phyloP scores from a whole-genome alignment of 805 yeast genomes.

The Yarrowia phangngaensis region DNA sequence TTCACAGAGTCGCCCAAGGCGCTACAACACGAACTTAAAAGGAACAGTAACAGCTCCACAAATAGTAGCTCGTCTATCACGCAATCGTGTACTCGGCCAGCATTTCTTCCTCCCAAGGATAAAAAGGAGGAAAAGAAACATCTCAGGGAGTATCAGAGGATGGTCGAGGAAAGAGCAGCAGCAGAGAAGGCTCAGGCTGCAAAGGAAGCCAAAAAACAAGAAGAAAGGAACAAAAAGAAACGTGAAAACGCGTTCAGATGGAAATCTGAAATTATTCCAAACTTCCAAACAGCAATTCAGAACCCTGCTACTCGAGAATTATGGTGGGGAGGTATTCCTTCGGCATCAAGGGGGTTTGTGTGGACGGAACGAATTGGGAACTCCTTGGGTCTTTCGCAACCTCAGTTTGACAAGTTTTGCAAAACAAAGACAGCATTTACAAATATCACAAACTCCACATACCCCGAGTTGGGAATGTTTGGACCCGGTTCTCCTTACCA shows the following conservation, averaged over 20 bases:
- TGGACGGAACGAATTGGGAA: slow-evolving; percentile 52
- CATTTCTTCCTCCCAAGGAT: slow-evolving; percentile 59
- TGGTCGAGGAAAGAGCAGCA: slow-evolving; percentile 40
- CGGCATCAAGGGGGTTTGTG: slow-evolving; percentile 44
- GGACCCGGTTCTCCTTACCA: slow-evolving; percentile 39
- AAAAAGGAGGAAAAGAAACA: slow-evolving; percentile 22
- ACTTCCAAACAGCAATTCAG: slow-evolving; percentile 40
- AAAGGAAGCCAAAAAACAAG: slow-evolving; percentile 25
- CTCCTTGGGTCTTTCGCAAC: slow-evolving; percentile 47
- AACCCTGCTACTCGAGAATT: slow-evolving; percentile 48
- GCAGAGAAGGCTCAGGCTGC: slow-evolving; percentile 40
- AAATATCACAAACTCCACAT: slow-evolving; percentile 45
- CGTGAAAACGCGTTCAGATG: slow-evolving; percentile 41
- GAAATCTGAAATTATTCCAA: slow-evolving; percentile 43
- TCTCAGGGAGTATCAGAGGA: slow-evolving; percentile 27
- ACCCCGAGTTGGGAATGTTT: slow-evolving; percentile 43
- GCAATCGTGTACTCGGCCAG: slow-evolving; percentile 55
- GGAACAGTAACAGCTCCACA: background rate
- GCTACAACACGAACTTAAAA: slow-evolving; percentile 18
- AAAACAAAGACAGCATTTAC: slow-evolving; percentile 43
- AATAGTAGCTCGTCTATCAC: background rate
- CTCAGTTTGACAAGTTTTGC: slow-evolving; percentile 46
- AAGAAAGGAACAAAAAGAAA: slow-evolving; percentile 32
- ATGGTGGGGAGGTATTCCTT: slow-evolving; percentile 61
- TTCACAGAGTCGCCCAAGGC: slow-evolving; percentile 25